Conservation (phyloP, 306 rosid genomes). For the Citrullus mucosospermus region DNA sequence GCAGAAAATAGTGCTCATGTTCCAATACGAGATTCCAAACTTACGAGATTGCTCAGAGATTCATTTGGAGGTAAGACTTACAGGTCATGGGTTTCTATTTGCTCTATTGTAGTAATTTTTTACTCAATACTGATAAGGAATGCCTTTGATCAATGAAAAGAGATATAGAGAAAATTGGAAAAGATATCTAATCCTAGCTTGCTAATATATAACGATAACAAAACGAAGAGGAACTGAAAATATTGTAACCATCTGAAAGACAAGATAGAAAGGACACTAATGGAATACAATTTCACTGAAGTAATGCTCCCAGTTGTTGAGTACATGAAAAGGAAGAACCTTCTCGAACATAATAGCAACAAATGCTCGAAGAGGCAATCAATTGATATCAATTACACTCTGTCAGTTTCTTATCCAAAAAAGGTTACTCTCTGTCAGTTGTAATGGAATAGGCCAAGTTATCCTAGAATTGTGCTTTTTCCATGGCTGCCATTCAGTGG, state of each 20-base stretch:
- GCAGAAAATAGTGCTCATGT: conserved; percentile 91
- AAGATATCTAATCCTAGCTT: background rate
- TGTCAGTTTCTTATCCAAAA: too few relatives aligned
- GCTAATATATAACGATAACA: background rate
- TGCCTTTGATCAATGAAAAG: background rate
- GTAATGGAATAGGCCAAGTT: background rate
- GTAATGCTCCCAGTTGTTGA: background rate
- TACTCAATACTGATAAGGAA: background rate
- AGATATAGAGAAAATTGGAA: background rate
- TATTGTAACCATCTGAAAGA: background rate
- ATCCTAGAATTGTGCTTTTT: background rate
- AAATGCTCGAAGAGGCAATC: background rate
- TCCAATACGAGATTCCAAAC: conserved; percentile 97
- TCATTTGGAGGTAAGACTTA: conserved; percentile 81
- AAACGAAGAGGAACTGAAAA: background rate
- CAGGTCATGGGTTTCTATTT: background rate
- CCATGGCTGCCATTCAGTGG: background rate
- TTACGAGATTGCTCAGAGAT: conserved; percentile 88
- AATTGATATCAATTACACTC: background rate
- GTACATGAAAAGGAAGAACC: background rate
- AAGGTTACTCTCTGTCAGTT: background rate
- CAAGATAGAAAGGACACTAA: background rate
- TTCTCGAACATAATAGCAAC: background rate
- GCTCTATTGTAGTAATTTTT: background rate
- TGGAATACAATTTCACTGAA: background rate